Conservation (phyloP, 2,329 filamentous ascomycete species). For the Neurospora sp. region DNA sequence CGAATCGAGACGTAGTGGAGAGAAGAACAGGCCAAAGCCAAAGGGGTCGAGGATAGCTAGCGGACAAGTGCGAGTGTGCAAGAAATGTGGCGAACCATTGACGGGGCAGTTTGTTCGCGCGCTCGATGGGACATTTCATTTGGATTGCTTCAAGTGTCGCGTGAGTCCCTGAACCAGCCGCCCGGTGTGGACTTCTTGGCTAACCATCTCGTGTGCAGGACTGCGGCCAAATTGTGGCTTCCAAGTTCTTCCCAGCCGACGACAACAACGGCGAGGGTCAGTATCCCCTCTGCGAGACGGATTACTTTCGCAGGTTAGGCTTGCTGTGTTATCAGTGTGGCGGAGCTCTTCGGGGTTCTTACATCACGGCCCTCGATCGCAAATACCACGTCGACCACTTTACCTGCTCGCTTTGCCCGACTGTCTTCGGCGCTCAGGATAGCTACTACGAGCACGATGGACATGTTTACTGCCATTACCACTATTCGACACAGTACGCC, state of each 20-base stretch:
- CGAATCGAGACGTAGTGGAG: slow-evolving; percentile 42
- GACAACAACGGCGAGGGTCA: slow-evolving; percentile 77
- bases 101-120: slow-evolving; percentile 95
- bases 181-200: background rate
- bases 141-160: slow-evolving; percentile 96
- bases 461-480: slow-evolving; percentile 95
- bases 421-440: slow-evolving; percentile 95
- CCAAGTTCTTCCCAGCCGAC: slow-evolving; percentile 96
- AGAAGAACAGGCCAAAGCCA: slow-evolving; percentile 47
- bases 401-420: slow-evolving; percentile 92
- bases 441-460: slow-evolving; percentile 98
- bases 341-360: slow-evolving; percentile 86
- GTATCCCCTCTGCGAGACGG: slow-evolving; percentile 93
- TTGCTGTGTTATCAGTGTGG: slow-evolving; percentile 88
- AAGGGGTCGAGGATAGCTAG: slow-evolving; percentile 40
- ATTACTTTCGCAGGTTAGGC: slow-evolving; percentile 90
- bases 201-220: slow-evolving; percentile 48
- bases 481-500: slow-evolving; percentile 96
- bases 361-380: slow-evolving; percentile 92
- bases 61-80: slow-evolving; percentile 57
- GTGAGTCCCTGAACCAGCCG: slow-evolving; percentile 43
- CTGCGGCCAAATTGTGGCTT: slow-evolving; percentile 92
- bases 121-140: slow-evolving; percentile 84
- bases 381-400: slow-evolving; percentile 99
- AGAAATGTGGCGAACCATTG: slow-evolving; percentile 79